Percentiles rank a stretch among this genome's conserved stretches.
These are phyloP conservation scores for Phytophthora podocarpi DNA, from an alignment of 352 stramenopile species.

Conservation along the genomic window DNA sequence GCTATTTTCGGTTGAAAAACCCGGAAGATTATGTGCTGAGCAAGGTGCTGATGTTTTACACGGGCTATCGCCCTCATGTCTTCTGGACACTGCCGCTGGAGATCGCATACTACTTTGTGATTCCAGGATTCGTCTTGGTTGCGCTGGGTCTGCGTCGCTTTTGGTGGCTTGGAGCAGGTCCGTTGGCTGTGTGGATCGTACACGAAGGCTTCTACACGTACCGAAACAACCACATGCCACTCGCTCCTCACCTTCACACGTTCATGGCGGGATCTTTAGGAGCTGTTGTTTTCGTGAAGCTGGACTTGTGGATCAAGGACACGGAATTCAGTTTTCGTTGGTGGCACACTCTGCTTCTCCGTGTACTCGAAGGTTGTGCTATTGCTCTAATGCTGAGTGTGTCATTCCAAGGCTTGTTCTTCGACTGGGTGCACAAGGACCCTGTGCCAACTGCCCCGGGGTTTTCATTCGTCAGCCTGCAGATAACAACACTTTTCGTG, in stretches of 20 bases:
- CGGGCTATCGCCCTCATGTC: slow-evolving; percentile 39
- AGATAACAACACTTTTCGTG: slow-evolving; percentile 23
- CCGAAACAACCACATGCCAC: slow-evolving; percentile 19
- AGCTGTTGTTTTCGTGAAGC: slow-evolving; percentile 36
- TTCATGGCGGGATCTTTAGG: slow-evolving; percentile 42
- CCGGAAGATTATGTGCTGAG: slow-evolving; percentile 36
- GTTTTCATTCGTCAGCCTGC: slow-evolving; percentile 21
- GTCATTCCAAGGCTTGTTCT: slow-evolving; percentile 30
- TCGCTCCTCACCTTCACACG: slow-evolving; percentile 32
- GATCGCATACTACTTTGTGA: slow-evolving; percentile 45
- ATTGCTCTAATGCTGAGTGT: slow-evolving; percentile 31
- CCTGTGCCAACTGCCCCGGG: slow-evolving; percentile 9
- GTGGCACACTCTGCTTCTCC: slow-evolving; percentile 32
- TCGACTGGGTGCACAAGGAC: slow-evolving; percentile 29
- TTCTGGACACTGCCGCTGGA: slow-evolving; percentile 38
- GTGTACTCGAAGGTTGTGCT: slow-evolving; percentile 32
- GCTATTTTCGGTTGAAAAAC: slow-evolving; percentile 38
- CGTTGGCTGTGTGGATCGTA: slow-evolving; percentile 27
- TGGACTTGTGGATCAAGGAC: slow-evolving; percentile 30
- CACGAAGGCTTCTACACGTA: slow-evolving; percentile 23
- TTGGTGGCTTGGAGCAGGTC: slow-evolving; percentile 34
- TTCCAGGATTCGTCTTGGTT: slow-evolving; percentile 40
- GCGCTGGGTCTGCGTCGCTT: slow-evolving; percentile 18
- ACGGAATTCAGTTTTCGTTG: slow-evolving; percentile 15
- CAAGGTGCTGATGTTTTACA: slow-evolving; percentile 45